Conservation (phyloP, 1,284 basidiomycete genomes). For the Leccinum griseonigrum region DNA sequence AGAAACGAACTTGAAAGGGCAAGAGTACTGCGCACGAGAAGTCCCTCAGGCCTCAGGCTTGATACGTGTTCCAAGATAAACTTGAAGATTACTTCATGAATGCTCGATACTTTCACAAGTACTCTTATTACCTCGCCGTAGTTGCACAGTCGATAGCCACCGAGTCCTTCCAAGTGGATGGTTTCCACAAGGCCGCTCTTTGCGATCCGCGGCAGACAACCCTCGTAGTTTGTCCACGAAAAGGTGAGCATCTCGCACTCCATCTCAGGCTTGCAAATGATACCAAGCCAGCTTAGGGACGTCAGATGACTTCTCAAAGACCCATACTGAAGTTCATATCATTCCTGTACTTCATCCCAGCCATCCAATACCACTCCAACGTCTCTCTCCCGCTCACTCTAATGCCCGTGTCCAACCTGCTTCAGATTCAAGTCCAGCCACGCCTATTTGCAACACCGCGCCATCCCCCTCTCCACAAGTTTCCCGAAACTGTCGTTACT, state of each 20-base stretch:
- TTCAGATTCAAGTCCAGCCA: constrained; percentile 38
- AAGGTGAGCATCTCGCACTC: constrained; percentile 41
- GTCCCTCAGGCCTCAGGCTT: background rate
- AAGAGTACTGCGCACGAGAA: no score
- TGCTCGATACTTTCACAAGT: constrained; percentile 90
- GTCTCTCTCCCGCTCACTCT: constrained; percentile 75
- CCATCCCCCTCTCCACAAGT: constrained; percentile 60
- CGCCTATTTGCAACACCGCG: constrained; percentile 77
- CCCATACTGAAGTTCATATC: constrained; percentile 70
- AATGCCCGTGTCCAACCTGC: constrained; percentile 55
- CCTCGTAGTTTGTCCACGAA: constrained; percentile 57
- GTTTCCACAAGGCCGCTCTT: constrained; percentile 57
- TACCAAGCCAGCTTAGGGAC: constrained; percentile 39
- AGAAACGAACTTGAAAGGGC: no score
- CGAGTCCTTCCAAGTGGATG: constrained; percentile 48
- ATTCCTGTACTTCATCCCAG: constrained; percentile 63
- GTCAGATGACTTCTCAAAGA: constrained; percentile 64
- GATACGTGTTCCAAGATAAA: constrained; percentile 86
- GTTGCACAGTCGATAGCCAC: constrained; percentile 66
- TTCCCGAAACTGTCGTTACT: constrained; percentile 70
- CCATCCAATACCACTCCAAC: constrained; percentile 59
- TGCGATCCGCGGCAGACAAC: constrained; percentile 70
- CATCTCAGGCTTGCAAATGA: constrained; percentile 15
- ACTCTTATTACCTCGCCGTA: constrained; percentile 86
- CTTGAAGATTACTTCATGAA: constrained; percentile 70